Conservation (phyloP, 2,329 filamentous ascomycete genomes). For the Fusarium verticillioides region DNA sequence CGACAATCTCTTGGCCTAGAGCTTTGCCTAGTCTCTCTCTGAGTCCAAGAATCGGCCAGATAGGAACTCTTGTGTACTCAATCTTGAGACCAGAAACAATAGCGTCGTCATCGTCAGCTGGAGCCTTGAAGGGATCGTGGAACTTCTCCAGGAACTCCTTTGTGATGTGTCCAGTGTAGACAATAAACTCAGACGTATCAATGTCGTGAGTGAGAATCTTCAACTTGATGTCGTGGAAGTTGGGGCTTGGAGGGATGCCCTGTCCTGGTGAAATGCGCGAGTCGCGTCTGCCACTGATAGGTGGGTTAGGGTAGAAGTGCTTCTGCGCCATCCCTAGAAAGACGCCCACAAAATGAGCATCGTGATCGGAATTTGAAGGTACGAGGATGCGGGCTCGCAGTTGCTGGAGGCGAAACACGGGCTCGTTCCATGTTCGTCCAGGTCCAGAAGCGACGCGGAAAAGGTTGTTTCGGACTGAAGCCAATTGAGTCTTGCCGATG, state of each 20-base stretch:
- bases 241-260: conserved; percentile 40
- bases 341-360: conserved; percentile 63
- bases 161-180: conserved; percentile 63
- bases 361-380: conserved; percentile 61
- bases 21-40: conserved; percentile 66
- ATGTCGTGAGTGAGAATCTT: conserved; percentile 63
- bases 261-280: conserved; percentile 42
- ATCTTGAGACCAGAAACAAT: conserved; percentile 55
- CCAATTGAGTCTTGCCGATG: conserved; percentile 59
- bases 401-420: conserved; percentile 60
- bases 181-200: conserved; percentile 60
- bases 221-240: conserved; percentile 61
- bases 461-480: conserved; percentile 58
- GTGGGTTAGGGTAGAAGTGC: conserved; percentile 57
- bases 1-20: conserved; percentile 62
- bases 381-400: conserved; percentile 59
- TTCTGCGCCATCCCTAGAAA: conserved; percentile 68
- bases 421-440: conserved; percentile 54
- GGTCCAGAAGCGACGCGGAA: conserved; percentile 59
- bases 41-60: conserved; percentile 66
- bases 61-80: conserved; percentile 59
- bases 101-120: conserved; percentile 40
- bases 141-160: conserved; percentile 62
- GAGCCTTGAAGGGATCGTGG: conserved; percentile 57
- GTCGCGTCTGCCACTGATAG: conserved; percentile 36